Percentiles rank a stretch among this genome's conserved stretches.
phyloP scores from a whole-genome alignment of 2,329 filamentous ascomycete genomes.

The Penicillium sp. region DNA sequence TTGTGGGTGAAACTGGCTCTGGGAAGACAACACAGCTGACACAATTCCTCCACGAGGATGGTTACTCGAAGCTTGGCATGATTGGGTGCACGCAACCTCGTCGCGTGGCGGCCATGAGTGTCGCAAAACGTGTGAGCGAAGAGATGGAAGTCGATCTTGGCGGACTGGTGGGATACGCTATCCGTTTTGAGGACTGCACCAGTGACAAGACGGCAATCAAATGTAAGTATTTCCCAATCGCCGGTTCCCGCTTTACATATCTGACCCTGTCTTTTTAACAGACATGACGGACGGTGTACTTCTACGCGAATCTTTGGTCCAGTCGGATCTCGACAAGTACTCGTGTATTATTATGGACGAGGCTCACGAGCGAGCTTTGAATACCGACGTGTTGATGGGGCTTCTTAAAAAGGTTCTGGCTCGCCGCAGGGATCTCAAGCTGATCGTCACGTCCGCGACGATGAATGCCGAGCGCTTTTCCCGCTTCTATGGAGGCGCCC shows the following conservation, averaged over 20 bases:
- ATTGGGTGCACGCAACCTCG: slow-evolving; percentile 96
- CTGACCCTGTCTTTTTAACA: slow-evolving; percentile 21
- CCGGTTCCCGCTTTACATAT: neutral
- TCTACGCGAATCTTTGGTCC: slow-evolving; percentile 84
- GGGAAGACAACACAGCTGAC: slow-evolving; percentile 97
- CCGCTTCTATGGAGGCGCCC: slow-evolving; percentile 90
- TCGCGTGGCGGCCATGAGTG: slow-evolving; percentile 97
- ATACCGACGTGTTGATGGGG: slow-evolving; percentile 96
- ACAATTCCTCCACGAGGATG: slow-evolving; percentile 92
- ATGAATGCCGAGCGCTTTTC: slow-evolving; percentile 98
- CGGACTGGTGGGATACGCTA: slow-evolving; percentile 86
- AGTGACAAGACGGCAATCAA: slow-evolving; percentile 94
- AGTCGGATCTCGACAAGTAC: slow-evolving; percentile 89
- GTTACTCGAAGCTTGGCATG: slow-evolving; percentile 78
- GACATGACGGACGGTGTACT: slow-evolving; percentile 97
- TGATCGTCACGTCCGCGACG: slow-evolving; percentile 96
- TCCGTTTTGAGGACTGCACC: slow-evolving; percentile 97
- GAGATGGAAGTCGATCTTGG: slow-evolving; percentile 95
- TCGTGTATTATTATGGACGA: slow-evolving; percentile 99
- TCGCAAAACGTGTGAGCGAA: slow-evolving; percentile 94
- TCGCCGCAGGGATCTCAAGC: slow-evolving; percentile 79
- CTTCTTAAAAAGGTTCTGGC: slow-evolving; percentile 95
- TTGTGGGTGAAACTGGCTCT: slow-evolving; percentile 94
- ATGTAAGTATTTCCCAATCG: slow-evolving; percentile 44
- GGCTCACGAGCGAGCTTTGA: slow-evolving; percentile 91